Evolutionary conservation across 495 filamentous ascomycete species (phyloP).

Genomic region (Aspergillus affinis): DNA sequence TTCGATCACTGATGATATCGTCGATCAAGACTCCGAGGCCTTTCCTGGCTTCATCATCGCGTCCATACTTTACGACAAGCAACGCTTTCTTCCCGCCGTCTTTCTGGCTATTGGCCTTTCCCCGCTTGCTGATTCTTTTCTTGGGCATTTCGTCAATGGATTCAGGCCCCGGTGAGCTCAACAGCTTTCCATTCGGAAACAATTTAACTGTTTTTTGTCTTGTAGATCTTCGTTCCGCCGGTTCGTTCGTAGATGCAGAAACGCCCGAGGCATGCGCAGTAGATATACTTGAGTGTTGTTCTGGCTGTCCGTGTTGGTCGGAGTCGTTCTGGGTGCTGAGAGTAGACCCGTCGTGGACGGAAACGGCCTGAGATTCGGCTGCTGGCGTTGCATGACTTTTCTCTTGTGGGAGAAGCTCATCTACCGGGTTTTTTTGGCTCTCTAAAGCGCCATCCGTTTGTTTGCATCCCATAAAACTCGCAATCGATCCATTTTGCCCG

Average conservation of each 20-base stretch:
- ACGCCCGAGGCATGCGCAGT: not conserved
- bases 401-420: not conserved
- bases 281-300: not conserved
- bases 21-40: constrained; percentile 49
- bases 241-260: not conserved
- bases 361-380: not conserved
- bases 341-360: not conserved
- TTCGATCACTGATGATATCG: constrained; percentile 43
- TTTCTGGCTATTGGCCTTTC: constrained; percentile 19
- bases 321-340: not conserved
- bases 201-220: constrained; percentile 52
- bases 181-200: constrained; percentile 55
- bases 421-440: not conserved
- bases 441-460: not conserved
- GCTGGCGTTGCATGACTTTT: not conserved
- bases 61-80: constrained; percentile 48
- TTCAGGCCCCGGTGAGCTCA: constrained; percentile 47
- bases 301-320: not conserved
- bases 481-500: not conserved
- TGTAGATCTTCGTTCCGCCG: constrained; percentile 12
- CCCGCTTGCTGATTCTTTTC: constrained; percentile 24
- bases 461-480: constrained; percentile 1
- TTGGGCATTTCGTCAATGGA: constrained; percentile 23
- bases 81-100: constrained; percentile 27
- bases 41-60: constrained; percentile 17